Evolutionary conservation across 2,329 filamentous ascomycete species (phyloP).

Genomic region (Paraconiothyrium brasiliense): DNA sequence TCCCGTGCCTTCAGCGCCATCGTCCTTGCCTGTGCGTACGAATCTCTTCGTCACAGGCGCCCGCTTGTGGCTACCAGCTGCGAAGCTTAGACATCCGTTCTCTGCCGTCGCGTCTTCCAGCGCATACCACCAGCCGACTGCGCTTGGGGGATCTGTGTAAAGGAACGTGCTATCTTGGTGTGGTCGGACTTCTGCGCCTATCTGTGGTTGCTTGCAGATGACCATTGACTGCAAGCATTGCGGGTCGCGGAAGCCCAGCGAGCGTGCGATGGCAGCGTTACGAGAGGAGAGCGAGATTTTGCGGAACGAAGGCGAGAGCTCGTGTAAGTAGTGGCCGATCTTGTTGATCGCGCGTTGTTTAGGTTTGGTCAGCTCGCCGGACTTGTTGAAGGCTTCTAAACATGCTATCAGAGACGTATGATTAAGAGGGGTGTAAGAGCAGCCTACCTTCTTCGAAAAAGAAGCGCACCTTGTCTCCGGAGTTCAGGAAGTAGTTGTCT

Average conservation of each 20-base stretch:
- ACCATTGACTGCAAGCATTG: constrained; percentile 92
- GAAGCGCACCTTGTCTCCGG: constrained; percentile 91
- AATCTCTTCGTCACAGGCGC: constrained; percentile 77
- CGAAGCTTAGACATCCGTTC: constrained; percentile 91
- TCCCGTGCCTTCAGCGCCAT: constrained; percentile 50
- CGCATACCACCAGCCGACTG: constrained; percentile 97
- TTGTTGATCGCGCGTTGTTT: constrained; percentile 86
- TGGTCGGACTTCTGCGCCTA: constrained; percentile 87
- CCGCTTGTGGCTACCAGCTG: constrained; percentile 81
- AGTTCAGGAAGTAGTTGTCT: constrained; percentile 91
- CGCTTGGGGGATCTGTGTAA: constrained; percentile 87
- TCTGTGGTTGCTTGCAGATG: constrained; percentile 98
- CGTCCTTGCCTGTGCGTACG: constrained; percentile 65
- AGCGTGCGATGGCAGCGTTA: constrained; percentile 72
- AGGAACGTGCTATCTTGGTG: constrained; percentile 95
- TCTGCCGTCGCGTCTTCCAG: constrained; percentile 87
- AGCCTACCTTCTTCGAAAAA: constrained; percentile 84
- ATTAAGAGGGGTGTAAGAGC: neutral
- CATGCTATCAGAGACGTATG: neutral
- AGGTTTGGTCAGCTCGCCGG: constrained; percentile 75
- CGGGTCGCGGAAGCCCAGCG: constrained; percentile 79
- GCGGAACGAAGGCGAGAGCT: constrained; percentile 59
- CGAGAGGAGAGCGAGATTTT: constrained; percentile 61
- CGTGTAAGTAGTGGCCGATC: constrained; percentile 62
- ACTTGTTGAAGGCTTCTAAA: constrained; percentile 76